Conservation (phyloP, 441 rosid species). For the Metrosideros polymorpha region DNA sequence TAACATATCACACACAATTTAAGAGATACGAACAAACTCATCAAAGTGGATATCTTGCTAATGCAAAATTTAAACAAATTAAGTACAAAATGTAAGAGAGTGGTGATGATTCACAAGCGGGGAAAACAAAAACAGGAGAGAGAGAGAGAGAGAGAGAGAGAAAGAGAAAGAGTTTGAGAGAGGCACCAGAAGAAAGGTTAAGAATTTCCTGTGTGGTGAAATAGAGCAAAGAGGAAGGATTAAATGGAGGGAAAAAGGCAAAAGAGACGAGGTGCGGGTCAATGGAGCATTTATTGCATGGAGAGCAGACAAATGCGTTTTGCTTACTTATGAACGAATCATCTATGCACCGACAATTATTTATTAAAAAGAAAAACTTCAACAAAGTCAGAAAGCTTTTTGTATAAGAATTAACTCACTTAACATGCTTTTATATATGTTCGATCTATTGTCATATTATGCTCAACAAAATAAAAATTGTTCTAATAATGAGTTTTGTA, state of each 20-base stretch:
- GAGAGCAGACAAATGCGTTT: background rate
- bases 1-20: too few relatives aligned
- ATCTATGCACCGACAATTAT: background rate
- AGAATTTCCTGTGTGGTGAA: background rate
- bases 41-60: background rate
- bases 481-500: background rate
- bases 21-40: background rate
- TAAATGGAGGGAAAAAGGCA: background rate
- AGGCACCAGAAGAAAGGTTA: background rate
- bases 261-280: background rate
- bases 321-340: background rate
- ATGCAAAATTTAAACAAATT: background rate
- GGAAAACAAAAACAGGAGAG: background rate
- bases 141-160: too few relatives aligned
- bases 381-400: background rate
- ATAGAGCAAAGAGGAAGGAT: background rate
- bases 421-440: background rate
- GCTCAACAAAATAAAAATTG: background rate
- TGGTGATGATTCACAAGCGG: background rate
- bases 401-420: background rate
- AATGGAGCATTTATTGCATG: background rate
- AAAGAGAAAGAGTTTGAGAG: background rate
- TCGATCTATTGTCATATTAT: background rate
- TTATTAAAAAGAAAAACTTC: background rate
- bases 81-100: background rate